Evolutionary conservation across 352 stramenopile species (phyloP).

Genomic region (Phytophthora litchii): DNA sequence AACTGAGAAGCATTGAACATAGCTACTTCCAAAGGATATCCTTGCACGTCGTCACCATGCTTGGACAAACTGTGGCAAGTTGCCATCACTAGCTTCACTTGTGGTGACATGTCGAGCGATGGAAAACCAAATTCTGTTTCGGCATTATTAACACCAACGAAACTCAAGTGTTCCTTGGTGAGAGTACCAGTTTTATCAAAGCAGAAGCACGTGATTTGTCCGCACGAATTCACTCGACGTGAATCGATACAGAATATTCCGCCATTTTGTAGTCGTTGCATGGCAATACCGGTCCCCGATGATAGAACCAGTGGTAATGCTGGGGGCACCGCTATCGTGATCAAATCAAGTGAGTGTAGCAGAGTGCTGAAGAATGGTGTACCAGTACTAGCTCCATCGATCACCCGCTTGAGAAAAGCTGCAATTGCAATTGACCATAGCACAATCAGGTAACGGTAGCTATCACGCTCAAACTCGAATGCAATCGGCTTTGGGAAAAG

Average conservation of each 20-base stretch:
- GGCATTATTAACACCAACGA: conserved; percentile 37
- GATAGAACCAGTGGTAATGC: conserved; percentile 58
- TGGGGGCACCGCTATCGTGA: conserved; percentile 59
- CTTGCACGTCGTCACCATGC: conserved; percentile 39
- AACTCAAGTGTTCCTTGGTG: conserved; percentile 52
- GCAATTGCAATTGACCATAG: conserved; percentile 36
- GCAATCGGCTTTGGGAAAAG: conserved; percentile 39
- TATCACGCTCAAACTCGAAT: conserved; percentile 52
- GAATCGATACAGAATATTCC: conserved; percentile 51
- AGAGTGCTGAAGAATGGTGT: conserved; percentile 29
- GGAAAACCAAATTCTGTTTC: conserved; percentile 1
- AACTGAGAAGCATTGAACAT: conserved; percentile 55
- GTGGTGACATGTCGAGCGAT: conserved; percentile 10
- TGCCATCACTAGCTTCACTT: conserved; percentile 45
- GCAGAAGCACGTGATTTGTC: conserved; percentile 65
- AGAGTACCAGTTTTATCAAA: conserved; percentile 77
- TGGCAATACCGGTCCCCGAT: conserved; percentile 48
- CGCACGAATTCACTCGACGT: conserved; percentile 55
- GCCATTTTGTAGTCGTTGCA: conserved; percentile 34
- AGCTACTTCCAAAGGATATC: conserved; percentile 54
- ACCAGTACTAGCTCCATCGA: conserved; percentile 16
- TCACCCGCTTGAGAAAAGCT: conserved; percentile 42
- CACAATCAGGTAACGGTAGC: conserved; percentile 50
- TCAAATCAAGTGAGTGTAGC: conserved; percentile 48
- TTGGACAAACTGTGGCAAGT: conserved; percentile 51